Conservation (phyloP, 805 yeast genomes). For the Teunomyces tritomae region DNA sequence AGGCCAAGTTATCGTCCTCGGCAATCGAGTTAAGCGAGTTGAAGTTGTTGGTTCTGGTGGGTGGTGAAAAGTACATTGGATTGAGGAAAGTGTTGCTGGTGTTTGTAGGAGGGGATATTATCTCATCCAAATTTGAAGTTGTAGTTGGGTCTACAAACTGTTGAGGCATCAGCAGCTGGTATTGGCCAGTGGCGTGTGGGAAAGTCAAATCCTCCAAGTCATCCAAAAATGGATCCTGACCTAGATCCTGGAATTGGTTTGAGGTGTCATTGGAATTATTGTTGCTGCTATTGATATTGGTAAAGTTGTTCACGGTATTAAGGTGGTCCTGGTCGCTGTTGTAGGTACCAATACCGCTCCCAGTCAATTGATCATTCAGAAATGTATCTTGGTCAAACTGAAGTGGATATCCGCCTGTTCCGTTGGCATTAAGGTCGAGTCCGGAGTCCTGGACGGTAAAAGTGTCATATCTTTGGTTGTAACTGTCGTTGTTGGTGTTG, state of each 20-base stretch:
- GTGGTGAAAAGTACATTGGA: slow-evolving; percentile 43
- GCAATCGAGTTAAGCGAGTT: slow-evolving; percentile 32
- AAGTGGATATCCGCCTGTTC: slow-evolving; percentile 11
- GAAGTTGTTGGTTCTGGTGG: slow-evolving; percentile 22
- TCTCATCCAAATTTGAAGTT: slow-evolving; percentile 33
- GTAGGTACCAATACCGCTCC: background rate
- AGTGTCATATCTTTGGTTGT: slow-evolving; percentile 1
- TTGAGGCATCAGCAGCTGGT: slow-evolving; percentile 1
- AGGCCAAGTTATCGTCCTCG: slow-evolving; percentile 19
- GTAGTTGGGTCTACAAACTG: slow-evolving; percentile 13
- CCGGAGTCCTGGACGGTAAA: background rate
- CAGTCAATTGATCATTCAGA: background rate
- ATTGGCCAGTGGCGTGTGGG: slow-evolving; percentile 9
- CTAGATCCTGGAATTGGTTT: slow-evolving; percentile 5
- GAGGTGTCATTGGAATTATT: background rate
- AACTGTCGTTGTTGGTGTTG: slow-evolving; percentile 3
- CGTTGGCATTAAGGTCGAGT: background rate
- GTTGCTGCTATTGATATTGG: background rate
- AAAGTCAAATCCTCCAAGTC: slow-evolving; percentile 23
- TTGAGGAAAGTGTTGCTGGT: slow-evolving; percentile 24
- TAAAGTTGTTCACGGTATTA: too few species aligned
- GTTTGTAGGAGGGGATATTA: slow-evolving; percentile 32
- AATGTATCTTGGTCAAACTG: slow-evolving; percentile 1
- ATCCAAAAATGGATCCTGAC: slow-evolving; percentile 32
- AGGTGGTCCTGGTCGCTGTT: background rate